Conservation (phyloP, 2,329 filamentous ascomycete genomes). For the Fusarium duplospermum region DNA sequence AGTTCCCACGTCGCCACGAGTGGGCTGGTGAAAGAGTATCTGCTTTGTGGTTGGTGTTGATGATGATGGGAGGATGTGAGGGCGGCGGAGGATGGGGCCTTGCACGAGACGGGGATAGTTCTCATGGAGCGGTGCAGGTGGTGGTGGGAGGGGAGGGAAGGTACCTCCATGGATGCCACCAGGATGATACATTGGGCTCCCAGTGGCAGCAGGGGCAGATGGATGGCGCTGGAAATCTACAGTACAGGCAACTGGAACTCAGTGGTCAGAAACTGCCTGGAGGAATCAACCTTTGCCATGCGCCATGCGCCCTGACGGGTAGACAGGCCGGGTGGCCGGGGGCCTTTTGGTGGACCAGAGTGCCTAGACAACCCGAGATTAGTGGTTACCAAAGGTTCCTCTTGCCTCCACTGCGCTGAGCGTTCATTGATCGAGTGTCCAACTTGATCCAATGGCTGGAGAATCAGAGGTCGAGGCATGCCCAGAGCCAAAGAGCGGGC, state of each 20-base stretch:
- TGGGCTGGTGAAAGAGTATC: slow-evolving; percentile 19
- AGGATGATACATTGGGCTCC: neutral
- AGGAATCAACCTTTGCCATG: slow-evolving; percentile 3
- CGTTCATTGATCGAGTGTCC: slow-evolving; percentile 5
- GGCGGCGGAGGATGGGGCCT: slow-evolving; percentile 11
- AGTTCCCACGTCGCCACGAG: slow-evolving; percentile 18
- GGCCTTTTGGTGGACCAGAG: slow-evolving; percentile 28
- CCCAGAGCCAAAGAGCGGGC: slow-evolving; percentile 10
- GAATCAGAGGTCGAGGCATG: slow-evolving; percentile 9
- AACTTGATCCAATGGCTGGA: slow-evolving; percentile 5
- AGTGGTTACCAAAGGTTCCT: slow-evolving; percentile 29
- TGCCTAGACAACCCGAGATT: slow-evolving; percentile 27
- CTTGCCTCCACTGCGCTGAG: slow-evolving; percentile 8
- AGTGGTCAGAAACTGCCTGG: neutral
- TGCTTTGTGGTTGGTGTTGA: slow-evolving; percentile 27
- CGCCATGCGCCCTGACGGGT: slow-evolving; percentile 9
- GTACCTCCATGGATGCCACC: slow-evolving; percentile 2
- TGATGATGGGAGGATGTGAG: slow-evolving; percentile 30
- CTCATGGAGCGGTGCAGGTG: slow-evolving; percentile 13
- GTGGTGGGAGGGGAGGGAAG: slow-evolving; percentile 1
- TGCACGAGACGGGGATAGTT: slow-evolving; percentile 30
- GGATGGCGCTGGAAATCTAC: neutral
- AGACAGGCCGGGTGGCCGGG: slow-evolving; percentile 9
- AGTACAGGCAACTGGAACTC: slow-evolving; percentile 1
- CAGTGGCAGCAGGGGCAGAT: neutral